These are phyloP conservation scores for Tricholoma furcatifolium DNA, from an alignment of 768 basidiomycete species.

Conservation along the genomic window DNA sequence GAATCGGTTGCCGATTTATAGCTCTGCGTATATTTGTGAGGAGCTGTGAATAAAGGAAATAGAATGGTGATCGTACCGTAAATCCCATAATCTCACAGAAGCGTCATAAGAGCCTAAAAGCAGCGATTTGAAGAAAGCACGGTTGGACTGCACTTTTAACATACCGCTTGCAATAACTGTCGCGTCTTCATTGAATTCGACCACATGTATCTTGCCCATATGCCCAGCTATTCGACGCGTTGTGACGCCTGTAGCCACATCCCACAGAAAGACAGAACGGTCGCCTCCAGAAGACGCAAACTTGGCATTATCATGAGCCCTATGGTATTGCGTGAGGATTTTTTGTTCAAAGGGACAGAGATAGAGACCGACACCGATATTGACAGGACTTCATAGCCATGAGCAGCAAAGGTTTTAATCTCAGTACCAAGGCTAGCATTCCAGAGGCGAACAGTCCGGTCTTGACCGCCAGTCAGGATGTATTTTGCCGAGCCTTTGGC, in stretches of 20 bases:
- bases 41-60: neutral
- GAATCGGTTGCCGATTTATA: constrained; percentile 75
- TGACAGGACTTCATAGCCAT: constrained; percentile 94
- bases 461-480: constrained; percentile 90
- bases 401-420: constrained; percentile 87
- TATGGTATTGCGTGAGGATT: constrained; percentile 25
- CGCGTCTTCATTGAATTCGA: constrained; percentile 88
- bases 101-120: constrained; percentile 85
- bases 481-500: constrained; percentile 88
- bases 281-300: constrained; percentile 96
- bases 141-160: constrained; percentile 10
- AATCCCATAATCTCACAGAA: constrained; percentile 89
- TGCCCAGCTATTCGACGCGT: constrained; percentile 85
- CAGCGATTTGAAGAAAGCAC: constrained; percentile 1
- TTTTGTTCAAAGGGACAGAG: neutral
- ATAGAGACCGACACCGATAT: constrained; percentile 71
- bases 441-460: constrained; percentile 87
- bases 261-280: constrained; percentile 92
- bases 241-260: constrained; percentile 85
- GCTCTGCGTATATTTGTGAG: constrained; percentile 37
- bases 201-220: constrained; percentile 85
- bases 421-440: constrained; percentile 85
- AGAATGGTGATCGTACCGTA: constrained; percentile 52
- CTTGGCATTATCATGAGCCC: constrained; percentile 89
- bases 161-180: constrained; percentile 86